These are phyloP conservation scores for Sporisorium iseilematis-ciliati DNA, from an alignment of 1,284 basidiomycete genomes.

Conservation along the genomic window DNA sequence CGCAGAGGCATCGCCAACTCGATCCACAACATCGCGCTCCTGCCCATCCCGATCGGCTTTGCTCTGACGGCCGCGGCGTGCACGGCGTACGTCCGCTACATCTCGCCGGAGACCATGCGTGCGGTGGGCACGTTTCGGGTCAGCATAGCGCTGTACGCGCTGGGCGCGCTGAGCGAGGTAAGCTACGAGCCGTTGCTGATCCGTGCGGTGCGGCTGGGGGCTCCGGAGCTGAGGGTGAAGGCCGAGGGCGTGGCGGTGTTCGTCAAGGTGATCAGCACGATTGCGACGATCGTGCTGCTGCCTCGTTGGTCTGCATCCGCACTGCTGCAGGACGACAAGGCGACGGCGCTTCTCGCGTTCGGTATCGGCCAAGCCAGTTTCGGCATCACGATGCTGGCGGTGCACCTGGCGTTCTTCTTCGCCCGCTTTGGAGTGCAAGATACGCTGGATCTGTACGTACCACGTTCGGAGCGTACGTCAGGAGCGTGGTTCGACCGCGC, in stretches of 20 bases:
- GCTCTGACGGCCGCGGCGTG: constrained; percentile 35
- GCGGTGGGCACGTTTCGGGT: constrained; percentile 38
- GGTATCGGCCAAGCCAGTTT: constrained; percentile 59
- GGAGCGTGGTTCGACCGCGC: constrained; percentile 28
- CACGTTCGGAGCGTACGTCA: constrained; percentile 47
- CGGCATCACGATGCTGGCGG: constrained; percentile 46
- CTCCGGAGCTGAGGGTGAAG: constrained; percentile 54
- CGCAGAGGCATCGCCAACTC: constrained; percentile 20
- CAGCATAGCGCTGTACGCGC: constrained; percentile 57
- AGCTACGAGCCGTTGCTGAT: constrained; percentile 62
- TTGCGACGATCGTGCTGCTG: constrained; percentile 25
- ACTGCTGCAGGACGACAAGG: constrained; percentile 9
- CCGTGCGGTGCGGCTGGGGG: constrained; percentile 47
- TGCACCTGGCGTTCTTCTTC: constrained; percentile 31
- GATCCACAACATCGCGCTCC: constrained; percentile 61
- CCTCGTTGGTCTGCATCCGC: constrained; percentile 11
- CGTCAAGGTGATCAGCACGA: constrained; percentile 54
- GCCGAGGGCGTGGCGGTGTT: constrained; percentile 62
- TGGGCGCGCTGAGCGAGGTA: constrained; percentile 62
- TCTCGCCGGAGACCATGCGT: constrained; percentile 48
- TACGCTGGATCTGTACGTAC: constrained; percentile 76
- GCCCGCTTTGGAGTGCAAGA: constrained; percentile 82
- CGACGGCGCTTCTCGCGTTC: constrained; percentile 57
- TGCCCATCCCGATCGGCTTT: constrained; percentile 57
- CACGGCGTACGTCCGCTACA: constrained; percentile 35